These are phyloP conservation scores for Exophiala xenobiotica DNA, from an alignment of 2,329 filamentous ascomycete genomes.

Conservation along the genomic window DNA sequence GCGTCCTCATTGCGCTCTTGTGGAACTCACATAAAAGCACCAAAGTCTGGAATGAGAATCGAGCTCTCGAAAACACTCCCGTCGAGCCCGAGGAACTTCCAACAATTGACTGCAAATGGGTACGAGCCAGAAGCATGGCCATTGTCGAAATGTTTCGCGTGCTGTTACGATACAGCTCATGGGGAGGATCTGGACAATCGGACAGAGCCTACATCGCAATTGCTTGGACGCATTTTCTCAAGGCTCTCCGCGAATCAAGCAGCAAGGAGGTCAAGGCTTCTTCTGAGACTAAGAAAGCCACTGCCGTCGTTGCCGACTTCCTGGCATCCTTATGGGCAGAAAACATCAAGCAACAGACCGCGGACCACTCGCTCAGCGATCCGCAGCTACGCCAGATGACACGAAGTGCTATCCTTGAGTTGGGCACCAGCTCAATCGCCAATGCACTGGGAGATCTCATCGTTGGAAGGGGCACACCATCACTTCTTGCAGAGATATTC, in stretches of 20 bases:
- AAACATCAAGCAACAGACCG: constrained; percentile 41
- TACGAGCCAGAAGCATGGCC: constrained; percentile 66
- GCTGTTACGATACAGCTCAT: constrained; percentile 52
- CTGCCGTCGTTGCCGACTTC: constrained; percentile 69
- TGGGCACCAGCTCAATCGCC: constrained; percentile 49
- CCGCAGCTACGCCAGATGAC: constrained; percentile 53
- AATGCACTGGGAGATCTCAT: constrained; percentile 7
- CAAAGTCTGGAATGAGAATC: constrained; percentile 72
- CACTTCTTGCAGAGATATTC: constrained; percentile 9
- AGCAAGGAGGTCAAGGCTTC: constrained; percentile 90
- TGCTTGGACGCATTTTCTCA: constrained; percentile 61
- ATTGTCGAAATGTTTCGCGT: constrained; percentile 64
- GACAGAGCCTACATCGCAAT: constrained; percentile 54
- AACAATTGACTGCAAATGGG: constrained; percentile 80
- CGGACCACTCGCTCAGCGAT: constrained; percentile 47
- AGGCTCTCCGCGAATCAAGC: constrained; percentile 59
- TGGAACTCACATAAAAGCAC: constrained; percentile 41
- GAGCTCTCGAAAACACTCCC: constrained; percentile 61
- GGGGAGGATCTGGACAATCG: constrained; percentile 37
- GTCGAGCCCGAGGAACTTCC: constrained; percentile 74
- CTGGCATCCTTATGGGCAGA: constrained; percentile 68
- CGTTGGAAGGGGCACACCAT: neutral
- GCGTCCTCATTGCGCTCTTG: constrained; percentile 70
- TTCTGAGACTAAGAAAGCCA: constrained; percentile 74
- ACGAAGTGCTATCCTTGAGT: constrained; percentile 49